A percentile compares a stretch with the other conserved stretches of the same genome.
phyloP scores from a whole-genome alignment of 108 stramenopile genomes.

The Licmophora abbreviata region DNA sequence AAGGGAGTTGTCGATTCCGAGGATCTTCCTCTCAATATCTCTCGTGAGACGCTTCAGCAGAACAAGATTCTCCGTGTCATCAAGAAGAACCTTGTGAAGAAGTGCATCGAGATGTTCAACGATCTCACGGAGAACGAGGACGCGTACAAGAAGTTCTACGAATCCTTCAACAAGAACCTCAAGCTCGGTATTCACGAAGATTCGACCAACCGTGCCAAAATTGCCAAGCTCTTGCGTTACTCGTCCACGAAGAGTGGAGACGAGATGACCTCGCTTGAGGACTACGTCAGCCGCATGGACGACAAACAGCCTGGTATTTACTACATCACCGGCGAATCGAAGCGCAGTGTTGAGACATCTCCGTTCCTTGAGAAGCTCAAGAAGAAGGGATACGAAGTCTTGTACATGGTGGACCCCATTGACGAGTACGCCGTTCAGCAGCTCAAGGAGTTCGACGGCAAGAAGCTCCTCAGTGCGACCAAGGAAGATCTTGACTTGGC shows the following conservation, averaged over 20 bases:
- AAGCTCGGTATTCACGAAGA: conserved; percentile 99
- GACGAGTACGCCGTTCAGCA: conserved; percentile 99
- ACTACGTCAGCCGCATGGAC: conserved; percentile 97
- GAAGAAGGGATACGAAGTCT: conserved; percentile 99
- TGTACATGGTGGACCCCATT: conserved; percentile 99
- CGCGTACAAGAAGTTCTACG: conserved; percentile 99
- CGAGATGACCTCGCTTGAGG: conserved; percentile 97
- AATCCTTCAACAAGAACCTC: conserved; percentile 98
- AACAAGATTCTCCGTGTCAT: conserved; percentile 99
- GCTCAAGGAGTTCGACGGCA: conserved; percentile 99
- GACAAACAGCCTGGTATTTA: conserved; percentile 99
- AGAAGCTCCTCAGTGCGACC: conserved; percentile 99
- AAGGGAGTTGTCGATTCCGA: conserved; percentile 99
- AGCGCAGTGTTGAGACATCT: conserved; percentile 97
- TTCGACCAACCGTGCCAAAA: conserved; percentile 98
- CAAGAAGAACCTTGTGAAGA: conserved; percentile 99
- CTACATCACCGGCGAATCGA: conserved; percentile 99
- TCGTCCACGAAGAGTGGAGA: conserved; percentile 98
- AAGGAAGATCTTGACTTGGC: conserved; percentile 97
- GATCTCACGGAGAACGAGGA: conserved; percentile 98
- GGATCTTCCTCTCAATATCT: conserved; percentile 99
- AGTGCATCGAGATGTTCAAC: conserved; percentile 99
- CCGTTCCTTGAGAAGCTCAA: conserved; percentile 99
- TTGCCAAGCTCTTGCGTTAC: conserved; percentile 99
- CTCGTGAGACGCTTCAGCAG: conserved; percentile 99